Percentiles rank a stretch among this genome's conserved stretches.
Conservation (phyloP, 352 stramenopile genomes). For the Phytophthora nicotianae region DNA sequence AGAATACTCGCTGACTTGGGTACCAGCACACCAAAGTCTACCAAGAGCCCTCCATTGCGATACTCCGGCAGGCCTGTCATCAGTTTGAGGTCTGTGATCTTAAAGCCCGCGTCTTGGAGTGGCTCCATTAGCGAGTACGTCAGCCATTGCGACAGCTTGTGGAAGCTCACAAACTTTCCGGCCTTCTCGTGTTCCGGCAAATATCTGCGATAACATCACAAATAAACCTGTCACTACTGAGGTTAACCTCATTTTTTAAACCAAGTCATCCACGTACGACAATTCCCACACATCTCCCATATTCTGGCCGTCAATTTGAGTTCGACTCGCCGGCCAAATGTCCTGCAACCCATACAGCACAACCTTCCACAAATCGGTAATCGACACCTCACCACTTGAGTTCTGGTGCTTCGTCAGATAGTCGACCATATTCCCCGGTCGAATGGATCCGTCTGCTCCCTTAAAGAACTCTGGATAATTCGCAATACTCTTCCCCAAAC, state of each 20-base stretch:
- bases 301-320: constrained; percentile 66
- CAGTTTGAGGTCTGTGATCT: constrained; percentile 76
- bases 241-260: neutral
- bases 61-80: constrained; percentile 85
- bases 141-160: constrained; percentile 91
- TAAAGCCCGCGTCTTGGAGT: constrained; percentile 78
- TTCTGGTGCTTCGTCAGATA: constrained; percentile 70
- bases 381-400: constrained; percentile 58
- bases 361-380: constrained; percentile 76
- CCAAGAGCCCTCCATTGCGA: constrained; percentile 80
- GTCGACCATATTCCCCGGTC: constrained; percentile 82
- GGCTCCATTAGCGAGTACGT: constrained; percentile 91
- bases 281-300: constrained; percentile 90
- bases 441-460: constrained; percentile 44
- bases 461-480: constrained; percentile 81
- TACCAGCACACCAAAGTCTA: constrained; percentile 81
- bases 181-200: constrained; percentile 51
- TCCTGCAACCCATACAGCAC: constrained; percentile 83
- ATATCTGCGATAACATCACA: constrained; percentile 36
- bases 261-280: constrained; percentile 39
- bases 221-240: constrained; percentile 5
- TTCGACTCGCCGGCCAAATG: constrained; percentile 85
- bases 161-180: constrained; percentile 81
- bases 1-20: constrained; percentile 64
- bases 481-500: constrained; percentile 71